These are phyloP conservation scores for Chaetothyriales sp. DNA, from an alignment of 2,329 filamentous ascomycete genomes.

Conservation along the genomic window DNA sequence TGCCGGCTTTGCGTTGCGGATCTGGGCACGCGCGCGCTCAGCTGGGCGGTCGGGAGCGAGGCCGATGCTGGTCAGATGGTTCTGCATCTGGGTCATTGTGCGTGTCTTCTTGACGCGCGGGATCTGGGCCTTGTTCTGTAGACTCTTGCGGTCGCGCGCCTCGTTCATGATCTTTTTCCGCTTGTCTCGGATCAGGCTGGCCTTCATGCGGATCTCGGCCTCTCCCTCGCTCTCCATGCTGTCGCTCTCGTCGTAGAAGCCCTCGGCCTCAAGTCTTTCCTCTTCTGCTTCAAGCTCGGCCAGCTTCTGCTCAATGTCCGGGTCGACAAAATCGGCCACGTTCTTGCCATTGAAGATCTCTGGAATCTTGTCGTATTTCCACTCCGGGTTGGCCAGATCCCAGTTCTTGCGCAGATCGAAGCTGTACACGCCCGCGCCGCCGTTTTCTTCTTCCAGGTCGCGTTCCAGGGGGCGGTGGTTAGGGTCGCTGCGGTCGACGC, in stretches of 20 bases:
- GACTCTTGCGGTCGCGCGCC: constrained; percentile 81
- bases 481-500: constrained; percentile 84
- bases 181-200: constrained; percentile 91
- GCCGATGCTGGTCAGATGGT: constrained; percentile 69
- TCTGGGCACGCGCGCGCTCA: constrained; percentile 53
- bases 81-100: constrained; percentile 73
- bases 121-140: constrained; percentile 94
- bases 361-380: constrained; percentile 92
- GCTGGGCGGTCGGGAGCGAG: constrained; percentile 65
- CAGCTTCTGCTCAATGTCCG: constrained; percentile 88
- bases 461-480: constrained; percentile 62
- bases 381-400: constrained; percentile 70
- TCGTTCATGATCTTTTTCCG: constrained; percentile 83
- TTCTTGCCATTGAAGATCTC: constrained; percentile 94
- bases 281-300: constrained; percentile 88
- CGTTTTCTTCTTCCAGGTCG: constrained; percentile 81
- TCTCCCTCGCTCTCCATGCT: constrained; percentile 79
- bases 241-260: constrained; percentile 78
- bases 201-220: constrained; percentile 76
- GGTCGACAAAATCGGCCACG: constrained; percentile 92
- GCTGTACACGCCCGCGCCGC: constrained; percentile 90
- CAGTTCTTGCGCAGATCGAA: constrained; percentile 84
- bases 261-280: constrained; percentile 76
- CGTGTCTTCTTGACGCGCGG: constrained; percentile 69
- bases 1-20: constrained; percentile 47